Conservation (phyloP, 1,284 basidiomycete species). For the Papiliotrema terrestris region DNA sequence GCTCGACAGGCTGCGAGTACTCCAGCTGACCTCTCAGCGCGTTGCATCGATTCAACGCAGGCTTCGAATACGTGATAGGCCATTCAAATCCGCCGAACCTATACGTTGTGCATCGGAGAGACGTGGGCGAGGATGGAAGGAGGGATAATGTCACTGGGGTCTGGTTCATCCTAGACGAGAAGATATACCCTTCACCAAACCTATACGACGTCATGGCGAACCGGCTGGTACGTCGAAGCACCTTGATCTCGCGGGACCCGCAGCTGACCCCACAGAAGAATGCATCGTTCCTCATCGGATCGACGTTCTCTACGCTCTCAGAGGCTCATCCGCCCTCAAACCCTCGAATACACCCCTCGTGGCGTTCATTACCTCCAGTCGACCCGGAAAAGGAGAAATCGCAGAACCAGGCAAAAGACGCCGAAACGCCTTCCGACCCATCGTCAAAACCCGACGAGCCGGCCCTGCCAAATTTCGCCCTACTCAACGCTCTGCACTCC, state of each 20-base stretch:
- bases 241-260: too few relatives aligned
- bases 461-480: conserved; percentile 26
- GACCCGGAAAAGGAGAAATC: neutral
- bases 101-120: conserved; percentile 39
- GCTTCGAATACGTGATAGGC: conserved; percentile 44
- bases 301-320: conserved; percentile 32
- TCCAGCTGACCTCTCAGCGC: conserved; percentile 17
- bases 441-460: neutral
- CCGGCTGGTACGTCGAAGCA: conserved; percentile 26
- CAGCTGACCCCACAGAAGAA: conserved; percentile 17
- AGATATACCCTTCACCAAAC: conserved; percentile 40
- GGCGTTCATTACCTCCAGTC: conserved; percentile 21
- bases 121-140: conserved; percentile 24
- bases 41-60: conserved; percentile 29
- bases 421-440: neutral
- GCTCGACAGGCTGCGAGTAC: neutral
- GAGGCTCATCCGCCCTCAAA: conserved; percentile 36
- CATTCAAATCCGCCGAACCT: conserved; percentile 39
- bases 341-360: conserved; percentile 32
- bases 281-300: conserved; percentile 32
- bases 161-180: conserved; percentile 42
- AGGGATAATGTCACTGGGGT: conserved; percentile 27
- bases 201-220: conserved; percentile 33
- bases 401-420: neutral
- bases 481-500: conserved; percentile 34